phyloP scores from a whole-genome alignment of 148 eudicot genomes.

The Linanthus parryae region DNA sequence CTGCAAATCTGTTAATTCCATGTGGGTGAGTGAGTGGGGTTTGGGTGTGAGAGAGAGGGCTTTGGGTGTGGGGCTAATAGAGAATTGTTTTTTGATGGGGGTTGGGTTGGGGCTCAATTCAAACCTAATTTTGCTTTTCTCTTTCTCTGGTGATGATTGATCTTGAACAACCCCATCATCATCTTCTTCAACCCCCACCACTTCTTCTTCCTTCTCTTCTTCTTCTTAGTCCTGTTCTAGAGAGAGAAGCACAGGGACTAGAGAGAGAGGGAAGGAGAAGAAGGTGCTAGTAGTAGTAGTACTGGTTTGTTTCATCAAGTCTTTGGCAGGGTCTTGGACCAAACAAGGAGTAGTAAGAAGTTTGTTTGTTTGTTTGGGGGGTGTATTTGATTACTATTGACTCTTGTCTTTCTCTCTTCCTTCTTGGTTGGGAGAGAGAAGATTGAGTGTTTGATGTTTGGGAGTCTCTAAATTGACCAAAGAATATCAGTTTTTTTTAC shows the following conservation, averaged over 20 bases:
- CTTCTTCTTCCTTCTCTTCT: slow-evolving; percentile 1
- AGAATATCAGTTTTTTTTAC: too few relatives aligned
- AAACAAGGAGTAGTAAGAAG: too few relatives aligned
- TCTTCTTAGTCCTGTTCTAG: background rate
- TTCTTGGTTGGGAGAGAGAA: too few relatives aligned
- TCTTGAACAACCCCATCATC: slow-evolving; percentile 3
- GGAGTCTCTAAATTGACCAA: too few relatives aligned
- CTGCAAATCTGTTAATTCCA: slow-evolving; percentile 31
- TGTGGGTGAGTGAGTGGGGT: slow-evolving; percentile 9
- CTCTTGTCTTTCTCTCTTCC: slow-evolving; percentile 21
- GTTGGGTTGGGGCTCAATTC: slow-evolving; percentile 12
- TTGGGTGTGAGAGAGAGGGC: slow-evolving; percentile 6
- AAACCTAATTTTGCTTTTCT: slow-evolving; percentile 7
- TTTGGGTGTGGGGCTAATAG: background rate
- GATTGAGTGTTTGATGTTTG: too few relatives aligned
- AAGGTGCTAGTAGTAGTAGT: background rate
- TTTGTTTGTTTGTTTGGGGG: background rate
- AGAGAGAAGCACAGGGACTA: slow-evolving; percentile 8
- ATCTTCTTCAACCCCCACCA: slow-evolving; percentile 14
- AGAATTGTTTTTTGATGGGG: background rate
- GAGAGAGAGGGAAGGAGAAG: slow-evolving; percentile 8
- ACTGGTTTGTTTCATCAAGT: too few relatives aligned
- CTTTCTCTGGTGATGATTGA: slow-evolving; percentile 6
- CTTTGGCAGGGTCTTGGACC: too few relatives aligned
- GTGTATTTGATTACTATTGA: slow-evolving; percentile 25